phyloP scores from a whole-genome alignment of 345 rosid species.

The Eutrema japonicum region DNA sequence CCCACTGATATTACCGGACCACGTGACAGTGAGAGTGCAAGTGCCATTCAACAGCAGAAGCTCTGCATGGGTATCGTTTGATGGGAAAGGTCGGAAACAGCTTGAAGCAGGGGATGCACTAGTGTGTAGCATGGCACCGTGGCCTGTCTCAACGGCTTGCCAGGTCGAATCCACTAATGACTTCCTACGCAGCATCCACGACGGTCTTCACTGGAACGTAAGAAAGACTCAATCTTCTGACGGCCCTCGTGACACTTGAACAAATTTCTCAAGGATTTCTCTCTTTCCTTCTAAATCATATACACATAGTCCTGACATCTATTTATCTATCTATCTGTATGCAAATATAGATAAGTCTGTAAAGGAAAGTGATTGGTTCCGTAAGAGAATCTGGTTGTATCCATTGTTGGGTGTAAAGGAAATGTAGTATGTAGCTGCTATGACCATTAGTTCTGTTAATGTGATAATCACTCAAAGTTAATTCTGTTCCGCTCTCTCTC shows the following conservation, averaged over 20 bases:
- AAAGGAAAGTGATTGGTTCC: conserved; percentile 12
- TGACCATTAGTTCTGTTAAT: conserved; percentile 15
- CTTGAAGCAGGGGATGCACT: conserved; percentile 89
- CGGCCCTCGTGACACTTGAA: conserved; percentile 59
- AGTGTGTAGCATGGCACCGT: conserved; percentile 96
- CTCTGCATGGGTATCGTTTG: conserved; percentile 95
- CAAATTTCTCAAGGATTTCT: conserved; percentile 3
- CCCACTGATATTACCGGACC: conserved; percentile 93
- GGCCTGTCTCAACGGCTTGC: conserved; percentile 98
- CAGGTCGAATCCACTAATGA: conserved; percentile 80
- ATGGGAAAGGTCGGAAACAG: conserved; percentile 89
- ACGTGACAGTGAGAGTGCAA: conserved; percentile 84
- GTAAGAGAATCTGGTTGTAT: conserved; percentile 10
- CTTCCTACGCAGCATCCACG: conserved; percentile 90
- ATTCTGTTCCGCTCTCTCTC: neutral
- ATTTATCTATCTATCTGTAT: conserved; percentile 16
- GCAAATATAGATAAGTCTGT: conserved; percentile 24
- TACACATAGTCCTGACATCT: conserved; percentile 1
- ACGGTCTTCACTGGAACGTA: conserved; percentile 95
- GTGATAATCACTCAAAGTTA: conserved; percentile 2
- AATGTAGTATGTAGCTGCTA: conserved; percentile 33
- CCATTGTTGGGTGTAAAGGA: conserved; percentile 22
- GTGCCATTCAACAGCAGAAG: conserved; percentile 92
- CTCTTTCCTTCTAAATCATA: conserved; percentile 5
- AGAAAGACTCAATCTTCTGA: conserved; percentile 86